Evolutionary conservation across 2,329 filamentous ascomycete species (phyloP), one percentile per base, ranked within the genome.

Genomic region (Trematosphaeria pertusa): DNA sequence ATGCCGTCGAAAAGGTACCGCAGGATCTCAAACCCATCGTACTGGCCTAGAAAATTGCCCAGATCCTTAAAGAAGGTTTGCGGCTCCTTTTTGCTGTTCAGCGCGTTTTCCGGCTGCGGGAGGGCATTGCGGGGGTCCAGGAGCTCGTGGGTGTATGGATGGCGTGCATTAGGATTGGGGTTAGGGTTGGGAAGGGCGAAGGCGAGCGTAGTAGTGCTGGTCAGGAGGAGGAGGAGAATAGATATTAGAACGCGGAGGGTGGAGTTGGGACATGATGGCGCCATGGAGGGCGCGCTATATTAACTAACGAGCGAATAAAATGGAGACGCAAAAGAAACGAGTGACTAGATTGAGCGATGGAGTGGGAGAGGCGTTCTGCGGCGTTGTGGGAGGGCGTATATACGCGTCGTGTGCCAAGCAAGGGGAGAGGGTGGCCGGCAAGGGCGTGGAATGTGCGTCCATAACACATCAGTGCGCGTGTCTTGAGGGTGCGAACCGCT

Each of bases 61-160:
- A 57, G 26, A 18, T 50, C 46, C 21, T 33, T 35, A 18, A 44
- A 50, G 32, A 57, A 52, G 10, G 33, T 41, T 17, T 49, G 49
- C 5, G 42, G 42, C 1, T 51, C 40, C 24, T 50, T 32, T 20
- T 50, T 41, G 18, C 22, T 38, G 19, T 39, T 37, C 1, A 38
- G 28, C 17, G 17, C 24, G n/a, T 31, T 28, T 6, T 28, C 18
- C 4, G 14, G 18, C 2, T 22, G 24, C 2, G 19, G 19, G 12
- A 8, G 12, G 11, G 40, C 14, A 7, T 28, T 26, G 12, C 39
- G 35, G 14, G 44, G 19, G 18, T 35, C 14, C 3, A 52, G 26
- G 24, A 21, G 12, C n/a, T 24, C 11, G 15, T 41, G 31, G 11
- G n/a, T 11, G 24, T 44, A 19, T 31, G 14, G 19, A 30, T 37